phyloP scores from a whole-genome alignment of 1,139 yeast genomes.

The Tardiomyces digboiensis region DNA sequence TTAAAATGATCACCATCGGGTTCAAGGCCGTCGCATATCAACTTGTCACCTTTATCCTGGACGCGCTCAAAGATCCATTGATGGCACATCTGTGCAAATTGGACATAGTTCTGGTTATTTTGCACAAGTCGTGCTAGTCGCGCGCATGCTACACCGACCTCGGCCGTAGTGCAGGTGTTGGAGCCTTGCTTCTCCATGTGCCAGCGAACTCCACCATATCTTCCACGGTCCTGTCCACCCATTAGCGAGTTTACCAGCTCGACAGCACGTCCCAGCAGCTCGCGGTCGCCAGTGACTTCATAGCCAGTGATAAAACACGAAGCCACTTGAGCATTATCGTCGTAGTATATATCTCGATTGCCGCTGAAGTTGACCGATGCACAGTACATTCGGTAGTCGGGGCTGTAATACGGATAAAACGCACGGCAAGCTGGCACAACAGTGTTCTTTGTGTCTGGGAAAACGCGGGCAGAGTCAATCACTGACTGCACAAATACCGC shows the following conservation, averaged over 20 bases:
- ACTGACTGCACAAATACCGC: conserved; percentile 55
- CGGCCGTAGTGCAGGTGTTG: conserved; percentile 62
- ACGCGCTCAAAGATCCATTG: conserved; percentile 45
- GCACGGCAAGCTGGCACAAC: conserved; percentile 44
- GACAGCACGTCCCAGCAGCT: conserved; percentile 46
- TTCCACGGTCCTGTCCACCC: conserved; percentile 52
- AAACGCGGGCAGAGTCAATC: conserved; percentile 52
- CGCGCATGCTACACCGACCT: conserved; percentile 58
- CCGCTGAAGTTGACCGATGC: conserved; percentile 50
- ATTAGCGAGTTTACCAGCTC: conserved; percentile 53
- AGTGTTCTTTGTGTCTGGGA: conserved; percentile 49
- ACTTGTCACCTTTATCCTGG: conserved; percentile 45
- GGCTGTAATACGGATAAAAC: conserved; percentile 45
- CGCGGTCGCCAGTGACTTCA: conserved; percentile 52
- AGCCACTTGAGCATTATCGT: conserved; percentile 71
- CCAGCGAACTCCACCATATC: conserved; percentile 57
- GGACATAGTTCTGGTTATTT: conserved; percentile 35
- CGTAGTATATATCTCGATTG: conserved; percentile 59
- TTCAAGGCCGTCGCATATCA: conserved; percentile 52
- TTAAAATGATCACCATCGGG: conserved; percentile 35
- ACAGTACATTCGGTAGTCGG: conserved; percentile 41
- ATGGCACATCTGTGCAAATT: conserved; percentile 45
- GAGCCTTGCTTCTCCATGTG: conserved; percentile 51
- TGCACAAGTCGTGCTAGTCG: conserved; percentile 45
- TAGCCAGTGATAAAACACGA: conserved; percentile 58